phyloP scores from a whole-genome alignment of 495 filamentous ascomycete genomes.

The Hypoxylon fuscum region DNA sequence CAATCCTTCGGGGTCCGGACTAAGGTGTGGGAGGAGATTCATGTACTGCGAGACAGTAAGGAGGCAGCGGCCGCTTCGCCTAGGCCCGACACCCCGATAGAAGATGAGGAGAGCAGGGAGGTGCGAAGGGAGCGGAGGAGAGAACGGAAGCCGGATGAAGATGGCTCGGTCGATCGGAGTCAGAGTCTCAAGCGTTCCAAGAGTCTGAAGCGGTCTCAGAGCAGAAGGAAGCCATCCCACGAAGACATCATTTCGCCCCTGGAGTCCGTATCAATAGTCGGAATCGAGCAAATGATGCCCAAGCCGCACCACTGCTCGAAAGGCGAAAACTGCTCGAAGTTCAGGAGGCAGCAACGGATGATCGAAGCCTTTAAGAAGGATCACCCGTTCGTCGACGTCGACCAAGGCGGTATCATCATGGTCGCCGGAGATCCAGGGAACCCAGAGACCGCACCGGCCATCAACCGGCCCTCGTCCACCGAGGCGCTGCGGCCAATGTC shows the following conservation, averaged over 20 bases:
- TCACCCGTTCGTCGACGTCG: slow-evolving; percentile 67
- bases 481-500: slow-evolving; percentile 66
- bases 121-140: slow-evolving; percentile 52
- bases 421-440: slow-evolving; percentile 77
- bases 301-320: slow-evolving; percentile 88
- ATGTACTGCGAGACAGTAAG: slow-evolving; percentile 70
- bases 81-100: slow-evolving; percentile 63
- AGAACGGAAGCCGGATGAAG: slow-evolving; percentile 42
- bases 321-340: slow-evolving; percentile 88
- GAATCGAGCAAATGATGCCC: slow-evolving; percentile 86
- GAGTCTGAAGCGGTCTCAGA: slow-evolving; percentile 46
- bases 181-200: slow-evolving; percentile 52
- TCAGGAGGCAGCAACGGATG: slow-evolving; percentile 74
- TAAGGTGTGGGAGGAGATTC: slow-evolving; percentile 84
- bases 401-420: slow-evolving; percentile 69
- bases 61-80: slow-evolving; percentile 55
- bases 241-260: slow-evolving; percentile 74
- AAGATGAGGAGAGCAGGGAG: slow-evolving; percentile 59
- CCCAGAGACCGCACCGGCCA: slow-evolving; percentile 64
- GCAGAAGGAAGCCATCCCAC: slow-evolving; percentile 56
- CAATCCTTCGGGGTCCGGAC: slow-evolving; percentile 92
- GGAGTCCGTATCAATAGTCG: slow-evolving; percentile 91
- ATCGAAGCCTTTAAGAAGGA: slow-evolving; percentile 73
- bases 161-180: slow-evolving; percentile 47
- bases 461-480: slow-evolving; percentile 46